A percentile compares a stretch with the other conserved stretches of the same genome.
phyloP scores from a whole-genome alignment of 2,329 filamentous ascomycete species.

The Penicillium sp. region DNA sequence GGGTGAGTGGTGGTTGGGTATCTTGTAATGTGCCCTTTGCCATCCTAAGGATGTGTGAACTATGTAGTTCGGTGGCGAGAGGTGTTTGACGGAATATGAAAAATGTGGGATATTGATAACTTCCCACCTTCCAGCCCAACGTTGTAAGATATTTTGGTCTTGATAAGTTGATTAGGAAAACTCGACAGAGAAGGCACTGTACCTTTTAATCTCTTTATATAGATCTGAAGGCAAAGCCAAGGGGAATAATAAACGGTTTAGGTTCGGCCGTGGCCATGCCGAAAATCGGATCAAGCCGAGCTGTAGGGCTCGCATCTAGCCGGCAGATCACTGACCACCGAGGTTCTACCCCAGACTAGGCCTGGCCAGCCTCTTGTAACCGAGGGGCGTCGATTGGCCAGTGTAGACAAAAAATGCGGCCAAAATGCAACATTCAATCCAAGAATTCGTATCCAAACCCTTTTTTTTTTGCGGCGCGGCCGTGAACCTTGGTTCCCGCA shows the following conservation, averaged over 20 bases:
- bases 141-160: background rate
- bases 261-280: constrained; percentile 9
- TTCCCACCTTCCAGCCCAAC: background rate
- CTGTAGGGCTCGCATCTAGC: background rate
- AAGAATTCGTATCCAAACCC: background rate
- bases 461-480: background rate
- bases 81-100: background rate
- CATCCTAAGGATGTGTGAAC: background rate
- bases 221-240: background rate
- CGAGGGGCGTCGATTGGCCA: constrained; percentile 8
- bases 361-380: background rate
- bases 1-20: background rate
- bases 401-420: background rate
- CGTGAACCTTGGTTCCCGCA: constrained; percentile 11
- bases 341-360: constrained; percentile 14
- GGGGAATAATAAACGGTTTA: background rate
- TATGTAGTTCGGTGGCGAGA: background rate
- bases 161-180: background rate
- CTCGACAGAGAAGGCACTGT: background rate
- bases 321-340: background rate
- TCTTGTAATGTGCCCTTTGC: background rate
- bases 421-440: background rate
- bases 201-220: background rate
- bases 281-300: background rate
- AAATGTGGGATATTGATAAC: background rate